Base-by-base conservation (phyloP, 164 flowering plant species). In the Umbilicus rupestris region DNA sequence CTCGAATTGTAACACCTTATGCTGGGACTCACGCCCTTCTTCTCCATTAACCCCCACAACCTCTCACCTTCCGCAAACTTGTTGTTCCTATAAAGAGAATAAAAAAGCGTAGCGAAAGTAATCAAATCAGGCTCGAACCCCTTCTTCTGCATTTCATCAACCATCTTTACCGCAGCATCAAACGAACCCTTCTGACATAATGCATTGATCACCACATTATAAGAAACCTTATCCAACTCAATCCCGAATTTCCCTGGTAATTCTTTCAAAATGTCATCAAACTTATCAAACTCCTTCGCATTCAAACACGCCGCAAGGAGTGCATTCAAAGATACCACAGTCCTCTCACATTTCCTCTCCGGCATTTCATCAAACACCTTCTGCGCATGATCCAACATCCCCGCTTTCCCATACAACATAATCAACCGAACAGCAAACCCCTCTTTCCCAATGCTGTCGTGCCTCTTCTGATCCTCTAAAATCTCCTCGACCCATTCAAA, bases 331-430 rank as follows among this genome's bases (percentile, higher is more conserved):
- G 85, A 85, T 57, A 63, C 29, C 11, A 76, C 79, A 0, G 88
- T 74, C 5, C 78, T 79, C 3, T 57, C 15, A 68, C 81, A 77
- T 8, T 77, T 75, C 39, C 67, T 62, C 1, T 72, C 69, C 16
- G 86, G 85, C 86, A 87, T 74, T 80, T 87, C 78, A 37, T 85
- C 89, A 73, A 87, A 85, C 84, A 78, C 20, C 67, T 82, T 78
- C 31, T 8, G 71, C 30, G 93, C 93, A 31, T 82, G 74, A 3
- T 80, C 78, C 28, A 77, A 76, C 92, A 87, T 82, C 14, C 85
- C 85, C 5, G 86, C 62, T 62, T 73, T 75, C 0, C 89, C 89
- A 66, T 87, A 83, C 0, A 85, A 71, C 2, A 7, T 0, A 6
- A 88, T 79, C 50, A 86, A 66, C 1, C 83, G 64, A 5, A 72